These are phyloP conservation scores for Yarrowia divulgata DNA, from an alignment of 805 yeast species.

Conservation along the genomic window DNA sequence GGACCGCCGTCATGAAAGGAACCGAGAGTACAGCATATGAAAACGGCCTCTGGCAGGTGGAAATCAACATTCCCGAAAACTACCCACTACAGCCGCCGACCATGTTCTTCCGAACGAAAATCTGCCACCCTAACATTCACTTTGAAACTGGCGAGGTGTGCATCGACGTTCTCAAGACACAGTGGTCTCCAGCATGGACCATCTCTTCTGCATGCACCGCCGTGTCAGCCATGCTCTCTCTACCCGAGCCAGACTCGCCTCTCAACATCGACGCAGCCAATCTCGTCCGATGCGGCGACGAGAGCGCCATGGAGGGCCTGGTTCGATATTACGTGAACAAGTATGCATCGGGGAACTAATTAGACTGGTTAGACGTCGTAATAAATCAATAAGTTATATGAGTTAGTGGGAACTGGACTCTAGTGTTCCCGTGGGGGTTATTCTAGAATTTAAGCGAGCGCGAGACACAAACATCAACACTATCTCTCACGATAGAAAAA, in stretches of 20 bases:
- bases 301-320: constrained; percentile 37
- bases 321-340: constrained; percentile 25
- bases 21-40: constrained; percentile 54
- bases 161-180: constrained; percentile 50
- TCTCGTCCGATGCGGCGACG: constrained; percentile 48
- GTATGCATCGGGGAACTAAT: constrained; percentile 30
- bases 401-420: constrained; percentile 37
- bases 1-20: constrained; percentile 51
- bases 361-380: constrained; percentile 17
- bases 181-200: constrained; percentile 55
- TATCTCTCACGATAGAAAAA: neutral
- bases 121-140: constrained; percentile 52
- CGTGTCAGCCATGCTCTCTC: constrained; percentile 50
- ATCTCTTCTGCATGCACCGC: constrained; percentile 51
- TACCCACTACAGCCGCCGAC: constrained; percentile 62
- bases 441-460: constrained; percentile 1
- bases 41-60: constrained; percentile 58
- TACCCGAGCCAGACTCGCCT: constrained; percentile 53
- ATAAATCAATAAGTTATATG: constrained; percentile 38
- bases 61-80: constrained; percentile 52
- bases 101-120: constrained; percentile 52
- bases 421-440: constrained; percentile 20
- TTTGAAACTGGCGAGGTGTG: constrained; percentile 53
- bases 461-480: neutral
- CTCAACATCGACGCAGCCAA: constrained; percentile 54